These are phyloP conservation scores for Rhodotorula diobovata DNA, from an alignment of 768 basidiomycete species.

Conservation along the genomic window DNA sequence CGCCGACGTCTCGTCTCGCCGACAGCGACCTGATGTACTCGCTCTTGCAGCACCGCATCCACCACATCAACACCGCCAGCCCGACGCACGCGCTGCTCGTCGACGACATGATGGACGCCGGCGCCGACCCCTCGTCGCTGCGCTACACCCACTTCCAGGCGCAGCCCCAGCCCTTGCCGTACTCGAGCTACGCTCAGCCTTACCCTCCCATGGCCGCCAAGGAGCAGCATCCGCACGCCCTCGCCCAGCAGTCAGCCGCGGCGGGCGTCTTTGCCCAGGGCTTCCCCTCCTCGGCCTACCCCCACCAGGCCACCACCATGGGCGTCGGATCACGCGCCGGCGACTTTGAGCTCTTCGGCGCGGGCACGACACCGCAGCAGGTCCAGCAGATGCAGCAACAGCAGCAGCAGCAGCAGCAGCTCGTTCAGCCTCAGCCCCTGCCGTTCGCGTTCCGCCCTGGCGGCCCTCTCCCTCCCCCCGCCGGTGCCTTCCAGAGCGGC, in stretches of 20 bases:
- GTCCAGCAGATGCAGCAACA: neutral
- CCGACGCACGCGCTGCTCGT: too few relatives aligned
- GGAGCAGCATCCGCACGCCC: neutral
- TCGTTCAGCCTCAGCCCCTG: neutral
- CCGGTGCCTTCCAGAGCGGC: too few relatives aligned
- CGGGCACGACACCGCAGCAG: too few relatives aligned
- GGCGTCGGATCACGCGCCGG: slow-evolving; percentile 2
- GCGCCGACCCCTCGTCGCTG: neutral
- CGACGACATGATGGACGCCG: neutral
- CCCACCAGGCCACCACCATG: neutral
- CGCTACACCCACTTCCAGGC: neutral
- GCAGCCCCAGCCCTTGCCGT: neutral
- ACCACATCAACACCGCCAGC: neutral
- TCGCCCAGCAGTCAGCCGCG: too few relatives aligned
- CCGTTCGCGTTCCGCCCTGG: neutral
- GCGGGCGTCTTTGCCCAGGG: neutral
- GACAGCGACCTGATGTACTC: neutral
- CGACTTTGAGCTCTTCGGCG: slow-evolving; percentile 33
- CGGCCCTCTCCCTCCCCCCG: too few relatives aligned
- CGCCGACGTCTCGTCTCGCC: too few relatives aligned
- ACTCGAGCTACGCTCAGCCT: too few relatives aligned
- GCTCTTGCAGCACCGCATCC: neutral
- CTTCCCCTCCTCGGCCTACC: neutral
- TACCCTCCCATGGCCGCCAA: too few relatives aligned
- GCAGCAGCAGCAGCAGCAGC: neutral